Base-by-base conservation (phyloP, 306 rosid species). In the Malus asiatica region DNA sequence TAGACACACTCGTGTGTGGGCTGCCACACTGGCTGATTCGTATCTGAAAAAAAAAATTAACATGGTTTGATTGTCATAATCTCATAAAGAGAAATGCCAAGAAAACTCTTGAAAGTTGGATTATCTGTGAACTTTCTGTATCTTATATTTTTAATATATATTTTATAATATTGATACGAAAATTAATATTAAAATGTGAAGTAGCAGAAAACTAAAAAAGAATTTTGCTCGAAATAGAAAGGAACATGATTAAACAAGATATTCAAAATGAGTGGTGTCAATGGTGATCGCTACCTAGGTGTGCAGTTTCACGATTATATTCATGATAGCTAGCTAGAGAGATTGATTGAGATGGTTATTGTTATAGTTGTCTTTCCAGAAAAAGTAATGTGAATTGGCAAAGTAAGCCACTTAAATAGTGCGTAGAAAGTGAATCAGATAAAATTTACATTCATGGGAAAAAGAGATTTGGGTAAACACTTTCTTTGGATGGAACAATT, bases 61-160 rank as follows among this genome's bases (percentile, higher is more conserved):
- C 42, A 7, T 38, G 2, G 7, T 38, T 7, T 38, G 42, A 8
- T 35, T 6, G 40, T 35, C 40, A 35, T 27, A 27, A 27, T 27
- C 29, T 27, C 29, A 27, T 35, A 35, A 6, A 35, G 40, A 35
- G 0, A 35, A 35, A 35, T 35, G 40, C 0, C 2, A 6, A 35
- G 2, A 0, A 6, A 2, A 38, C 42, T 38, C 0, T 7, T 0
- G 2, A 6, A 38, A 38, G 0, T 38, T 0, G 0, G 0, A 38
- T 0, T 38, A 38, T 38, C 0, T 7, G 2, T 38, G 10, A 1
- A 38, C 10, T 38, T 0, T 38, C 2, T 38, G 0, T 38, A 38
- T 7, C 0, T 38, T 38, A 38, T 38, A 38, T 7, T 38, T 35
- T 38, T 38, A 38, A 1, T 2, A 38, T 0, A 7, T 7, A 7